phyloP scores from a whole-genome alignment of 176 grass and related monocot genomes.

The Avena eriantha region DNA sequence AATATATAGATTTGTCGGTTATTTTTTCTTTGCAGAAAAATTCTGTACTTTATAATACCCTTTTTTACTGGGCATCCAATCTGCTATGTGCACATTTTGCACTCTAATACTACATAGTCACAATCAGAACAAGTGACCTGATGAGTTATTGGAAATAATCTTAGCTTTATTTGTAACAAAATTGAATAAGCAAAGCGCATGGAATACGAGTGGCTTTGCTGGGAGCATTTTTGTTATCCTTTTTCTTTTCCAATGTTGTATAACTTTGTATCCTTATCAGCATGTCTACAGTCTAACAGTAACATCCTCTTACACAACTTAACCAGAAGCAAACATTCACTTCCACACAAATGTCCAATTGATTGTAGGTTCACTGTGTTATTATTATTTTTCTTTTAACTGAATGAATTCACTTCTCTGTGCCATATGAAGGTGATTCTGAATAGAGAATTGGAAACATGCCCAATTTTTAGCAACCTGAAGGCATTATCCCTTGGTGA shows the following conservation, averaged over 20 bases:
- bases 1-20: not conserved
- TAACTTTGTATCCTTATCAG: not conserved
- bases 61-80: constrained; percentile 1
- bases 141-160: constrained; percentile 11
- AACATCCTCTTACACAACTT: constrained; percentile 28
- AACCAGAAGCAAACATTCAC: constrained; percentile 5
- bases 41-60: not conserved
- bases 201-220: not conserved
- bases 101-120: not conserved
- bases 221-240: not conserved
- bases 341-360: not conserved
- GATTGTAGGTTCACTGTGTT: not conserved
- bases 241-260: not conserved
- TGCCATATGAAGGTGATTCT: constrained; percentile 13
- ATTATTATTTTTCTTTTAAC: not conserved
- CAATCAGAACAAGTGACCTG: not conserved
- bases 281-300: not conserved
- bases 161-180: not conserved
- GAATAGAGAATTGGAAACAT: not conserved
- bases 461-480: constrained; percentile 27
- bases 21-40: not conserved
- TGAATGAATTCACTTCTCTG: not conserved
- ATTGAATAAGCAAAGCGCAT: not conserved
- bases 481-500: constrained; percentile 32
- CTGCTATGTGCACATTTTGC: constrained; percentile 17